Percentiles rank a stretch among this genome's conserved stretches.
phyloP scores from a whole-genome alignment of 257 asterid genomes.

The Solanum peruvianum region DNA sequence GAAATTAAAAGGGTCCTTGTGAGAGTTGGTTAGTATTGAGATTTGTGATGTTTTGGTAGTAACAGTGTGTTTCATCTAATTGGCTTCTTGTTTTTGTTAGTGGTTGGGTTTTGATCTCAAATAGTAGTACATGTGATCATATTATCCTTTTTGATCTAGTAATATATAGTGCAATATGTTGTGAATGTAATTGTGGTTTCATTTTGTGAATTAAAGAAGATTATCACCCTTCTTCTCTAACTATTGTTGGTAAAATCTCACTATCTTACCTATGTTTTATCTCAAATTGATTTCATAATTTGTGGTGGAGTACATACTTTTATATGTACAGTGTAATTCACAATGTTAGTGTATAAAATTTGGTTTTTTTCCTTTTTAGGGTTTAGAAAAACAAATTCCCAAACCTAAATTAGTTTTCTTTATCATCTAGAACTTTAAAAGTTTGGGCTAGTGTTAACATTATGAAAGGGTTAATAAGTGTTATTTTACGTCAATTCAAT shows the following conservation, averaged over 20 bases:
- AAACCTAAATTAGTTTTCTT: not conserved
- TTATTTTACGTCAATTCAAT: not conserved
- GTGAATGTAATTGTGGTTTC: not conserved
- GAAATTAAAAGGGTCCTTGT: constrained; percentile 12
- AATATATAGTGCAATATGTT: not conserved
- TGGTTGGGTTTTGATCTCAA: not conserved
- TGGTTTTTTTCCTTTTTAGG: not conserved
- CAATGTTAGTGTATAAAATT: not conserved
- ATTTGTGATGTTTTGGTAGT: not conserved
- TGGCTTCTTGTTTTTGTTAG: not conserved
- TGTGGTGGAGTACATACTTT: not conserved
- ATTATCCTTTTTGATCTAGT: not conserved
- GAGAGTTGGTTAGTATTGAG: constrained; percentile 12
- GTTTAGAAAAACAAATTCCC: not conserved
- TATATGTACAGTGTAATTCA: not conserved
- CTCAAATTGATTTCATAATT: not conserved
- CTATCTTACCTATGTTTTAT: not conserved
- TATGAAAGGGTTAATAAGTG: not conserved
- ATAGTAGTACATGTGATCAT: not conserved
- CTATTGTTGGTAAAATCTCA: not conserved
- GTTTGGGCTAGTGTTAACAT: not conserved
- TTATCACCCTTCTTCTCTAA: not conserved
- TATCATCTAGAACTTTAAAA: not conserved
- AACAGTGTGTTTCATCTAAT: not conserved
- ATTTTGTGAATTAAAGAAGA: not conserved